Evolutionary conservation across 768 basidiomycete genomes (phyloP).

Genomic region (Artomyces pyxidatus): DNA sequence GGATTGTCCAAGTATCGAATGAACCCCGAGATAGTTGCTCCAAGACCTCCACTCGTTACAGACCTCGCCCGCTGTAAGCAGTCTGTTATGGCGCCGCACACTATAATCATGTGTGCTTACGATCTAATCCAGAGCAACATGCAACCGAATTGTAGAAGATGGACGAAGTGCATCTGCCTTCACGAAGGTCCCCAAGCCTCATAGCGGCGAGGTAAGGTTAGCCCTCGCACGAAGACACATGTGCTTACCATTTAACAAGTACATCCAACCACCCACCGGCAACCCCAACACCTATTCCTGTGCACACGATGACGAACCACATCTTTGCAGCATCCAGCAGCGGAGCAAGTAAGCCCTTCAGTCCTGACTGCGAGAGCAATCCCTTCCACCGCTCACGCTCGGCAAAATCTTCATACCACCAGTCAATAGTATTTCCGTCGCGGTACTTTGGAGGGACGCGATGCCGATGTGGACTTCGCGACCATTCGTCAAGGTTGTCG

Average conservation of each 20-base stretch:
- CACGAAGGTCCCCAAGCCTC: constrained; percentile 63
- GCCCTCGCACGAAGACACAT: neutral
- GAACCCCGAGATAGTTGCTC: constrained; percentile 50
- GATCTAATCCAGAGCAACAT: constrained; percentile 60
- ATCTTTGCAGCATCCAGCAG: constrained; percentile 48
- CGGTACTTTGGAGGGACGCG: constrained; percentile 28
- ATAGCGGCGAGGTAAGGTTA: neutral
- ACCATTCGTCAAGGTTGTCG: constrained; percentile 10
- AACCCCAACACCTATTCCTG: constrained; percentile 59
- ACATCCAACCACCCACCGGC: constrained; percentile 69
- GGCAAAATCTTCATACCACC: constrained; percentile 56
- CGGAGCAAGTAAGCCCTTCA: constrained; percentile 47
- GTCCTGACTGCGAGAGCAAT: constrained; percentile 42
- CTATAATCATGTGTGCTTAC: constrained; percentile 23
- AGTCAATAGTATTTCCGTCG: constrained; percentile 61
- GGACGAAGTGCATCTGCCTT: constrained; percentile 59
- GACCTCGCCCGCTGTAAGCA: constrained; percentile 48
- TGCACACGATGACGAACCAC: constrained; percentile 62
- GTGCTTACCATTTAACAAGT: constrained; percentile 56
- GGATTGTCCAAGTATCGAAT: constrained; percentile 50
- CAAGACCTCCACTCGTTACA: constrained; percentile 64
- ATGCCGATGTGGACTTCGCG: constrained; percentile 11
- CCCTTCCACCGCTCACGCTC: constrained; percentile 50
- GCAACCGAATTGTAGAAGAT: constrained; percentile 67
- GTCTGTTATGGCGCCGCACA: constrained; percentile 4